Evolutionary conservation across 805 yeast species (phyloP), one percentile per base, ranked within the genome.

Genomic region (Candida oleophila): DNA sequence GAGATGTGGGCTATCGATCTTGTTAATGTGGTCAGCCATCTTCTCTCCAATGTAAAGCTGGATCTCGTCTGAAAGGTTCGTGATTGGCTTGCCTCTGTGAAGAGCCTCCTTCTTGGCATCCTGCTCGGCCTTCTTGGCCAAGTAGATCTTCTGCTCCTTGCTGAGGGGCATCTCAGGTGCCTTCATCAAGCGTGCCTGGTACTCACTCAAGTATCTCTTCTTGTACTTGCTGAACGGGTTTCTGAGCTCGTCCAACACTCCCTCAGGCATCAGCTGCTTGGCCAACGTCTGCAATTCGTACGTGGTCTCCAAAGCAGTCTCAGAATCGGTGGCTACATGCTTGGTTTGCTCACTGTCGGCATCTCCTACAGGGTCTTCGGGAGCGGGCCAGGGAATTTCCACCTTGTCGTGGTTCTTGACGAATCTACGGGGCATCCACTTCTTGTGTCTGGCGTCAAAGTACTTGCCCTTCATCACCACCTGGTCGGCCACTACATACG

Each of bases 301-400:
- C 3, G 97, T 82, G 62, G 89, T 85, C 55, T 82, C 87, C 50
- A 82, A 78, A 2, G 80, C 89, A 2, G 70, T 65, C 8, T 72
- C 79, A 22, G 78, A 76, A 4, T 66, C 61, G 1, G 96, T 87
- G 3, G 83, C 79, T 52, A 80, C 71, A 7, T 7, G 30, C 30
- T 25, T 25, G 5, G 30, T 25, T 11, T 25, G 30, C 30, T 25
- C 30, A 25, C 30, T 25, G 30, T 25, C 30, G 25, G 61, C 68
- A 43, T 82, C 83, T 53, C 83, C 89, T 51, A 78, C 79, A 0
- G 64, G 53, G 16, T 51, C 49, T 15, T 71, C 66, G 1, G 94
- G 91, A 55, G 80, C 77, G 34, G 97, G 97, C 96, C 96, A 92
- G 45, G 97, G 97, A 43, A 91, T 83, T 51, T 82, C 79, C 44